These are phyloP conservation scores for Fusarium secorum DNA, from an alignment of 2,329 filamentous ascomycete species.

Conservation along the genomic window DNA sequence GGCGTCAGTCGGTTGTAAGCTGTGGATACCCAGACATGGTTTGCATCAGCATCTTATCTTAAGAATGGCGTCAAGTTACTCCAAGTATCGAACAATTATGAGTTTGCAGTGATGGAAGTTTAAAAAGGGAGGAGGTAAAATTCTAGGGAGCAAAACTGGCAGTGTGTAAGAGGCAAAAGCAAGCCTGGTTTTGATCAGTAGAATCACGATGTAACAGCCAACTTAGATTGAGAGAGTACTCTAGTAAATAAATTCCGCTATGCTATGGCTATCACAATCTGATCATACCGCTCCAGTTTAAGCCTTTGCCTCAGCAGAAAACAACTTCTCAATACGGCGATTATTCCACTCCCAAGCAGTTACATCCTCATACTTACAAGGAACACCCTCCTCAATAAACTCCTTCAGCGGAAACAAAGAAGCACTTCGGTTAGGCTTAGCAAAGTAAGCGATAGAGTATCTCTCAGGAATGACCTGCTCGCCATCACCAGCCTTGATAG, in stretches of 20 bases:
- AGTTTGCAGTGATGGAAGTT: neutral
- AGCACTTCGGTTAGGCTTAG: slow-evolving; percentile 44
- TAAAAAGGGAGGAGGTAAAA: neutral
- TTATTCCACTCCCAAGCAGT: slow-evolving; percentile 48
- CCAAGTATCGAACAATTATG: accelerated
- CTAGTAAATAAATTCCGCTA: neutral
- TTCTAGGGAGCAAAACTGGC: neutral
- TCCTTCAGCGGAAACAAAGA: slow-evolving; percentile 43
- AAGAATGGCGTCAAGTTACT: accelerated
- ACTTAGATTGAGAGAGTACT: accelerated
- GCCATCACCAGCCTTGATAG: slow-evolving; percentile 24
- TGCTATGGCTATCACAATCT: slow-evolving; percentile 3
- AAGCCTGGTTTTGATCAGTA: neutral
- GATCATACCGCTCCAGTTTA: neutral
- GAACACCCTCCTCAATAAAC: slow-evolving; percentile 40
- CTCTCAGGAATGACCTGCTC: slow-evolving; percentile 40
- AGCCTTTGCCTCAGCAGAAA: slow-evolving; percentile 4
- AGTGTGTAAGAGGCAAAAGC: neutral
- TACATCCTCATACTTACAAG: slow-evolving; percentile 43
- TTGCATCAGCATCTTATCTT: accelerated
- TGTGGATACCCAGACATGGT: neutral
- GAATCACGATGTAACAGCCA: neutral
- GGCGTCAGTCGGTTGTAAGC: neutral
- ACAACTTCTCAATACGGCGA: slow-evolving; percentile 39
- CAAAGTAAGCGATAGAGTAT: slow-evolving; percentile 42